A percentile compares a stretch with the other conserved stretches of the same genome.
These are phyloP conservation scores for Toxicodendron radicans DNA, from an alignment of 345 rosid genomes.

Conservation along the genomic window DNA sequence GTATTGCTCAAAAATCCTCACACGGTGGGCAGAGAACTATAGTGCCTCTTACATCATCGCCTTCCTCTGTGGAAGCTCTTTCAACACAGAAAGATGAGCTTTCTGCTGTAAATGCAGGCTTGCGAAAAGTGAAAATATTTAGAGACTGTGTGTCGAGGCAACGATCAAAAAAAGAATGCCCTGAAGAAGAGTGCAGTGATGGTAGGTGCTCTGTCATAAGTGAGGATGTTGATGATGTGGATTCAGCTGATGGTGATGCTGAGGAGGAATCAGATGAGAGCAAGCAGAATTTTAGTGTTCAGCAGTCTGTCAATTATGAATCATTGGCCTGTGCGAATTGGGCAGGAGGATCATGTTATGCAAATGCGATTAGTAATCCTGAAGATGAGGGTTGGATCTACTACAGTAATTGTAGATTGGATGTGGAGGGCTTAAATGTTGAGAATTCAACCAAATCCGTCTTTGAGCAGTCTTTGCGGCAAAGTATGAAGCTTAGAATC, in stretches of 20 bases:
- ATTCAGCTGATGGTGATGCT: conserved; percentile 42
- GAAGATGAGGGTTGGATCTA: conserved; percentile 55
- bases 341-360: conserved; percentile 31
- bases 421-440: conserved; percentile 33
- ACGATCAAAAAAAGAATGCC: conserved; percentile 38
- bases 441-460: conserved; percentile 32
- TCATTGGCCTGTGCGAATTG: conserved; percentile 52
- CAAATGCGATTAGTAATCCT: conserved; percentile 24
- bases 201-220: conserved; percentile 29
- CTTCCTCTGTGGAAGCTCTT: conserved; percentile 25
- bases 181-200: conserved; percentile 35
- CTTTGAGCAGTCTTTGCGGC: conserved; percentile 27
- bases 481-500: conserved; percentile 38
- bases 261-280: conserved; percentile 26
- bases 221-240: conserved; percentile 36
- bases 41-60: conserved; percentile 35
- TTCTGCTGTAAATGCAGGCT: conserved; percentile 51
- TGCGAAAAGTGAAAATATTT: conserved; percentile 46
- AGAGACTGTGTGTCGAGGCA: conserved; percentile 38
- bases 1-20: conserved; percentile 27
- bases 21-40: conserved; percentile 28
- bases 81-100: conserved; percentile 35
- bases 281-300: conserved; percentile 32
- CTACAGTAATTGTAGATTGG: conserved; percentile 40
- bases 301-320: conserved; percentile 45